Base-by-base conservation (phyloP, 495 filamentous ascomycete species). In the Xylaria palmicola region DNA sequence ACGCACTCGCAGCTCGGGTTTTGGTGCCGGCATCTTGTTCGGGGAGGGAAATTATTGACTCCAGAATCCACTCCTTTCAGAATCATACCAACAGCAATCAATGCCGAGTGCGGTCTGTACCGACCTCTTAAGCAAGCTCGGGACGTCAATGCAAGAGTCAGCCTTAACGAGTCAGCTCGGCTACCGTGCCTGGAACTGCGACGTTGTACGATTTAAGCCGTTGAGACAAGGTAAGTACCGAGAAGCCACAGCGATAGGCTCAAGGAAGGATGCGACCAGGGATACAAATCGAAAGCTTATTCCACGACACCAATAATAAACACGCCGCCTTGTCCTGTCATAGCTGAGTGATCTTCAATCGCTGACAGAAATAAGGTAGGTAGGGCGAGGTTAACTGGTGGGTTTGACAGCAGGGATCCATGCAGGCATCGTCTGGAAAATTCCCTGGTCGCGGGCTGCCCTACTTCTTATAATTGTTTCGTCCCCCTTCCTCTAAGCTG, bases 1-100 rank as follows among this genome's bases (percentile, higher is more conserved):
- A 37, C 69, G 62, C 32, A 61, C 59, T 54, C 59, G 59, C 41
- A 61, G 50, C 17, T 55, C 59, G 30, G 59, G 59, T 15, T 61
- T 61, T 19, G 59, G 59, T n/a, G 59, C 59, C 37, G 59, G 59
- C 59, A 61, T 61, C 39, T 39, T 55, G 59, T 34, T n/a, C 17
- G 36, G 47, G 27, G 40, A 34, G 44, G 15, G 27, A 44, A 15
- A 34, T 6, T n/a, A 12, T 15, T 19, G 24, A 30, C 1, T 30
- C 37, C 6, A 4, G 45, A 51, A 55, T 55, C 59, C 56, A 59
- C 56, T 50, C 47, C 50, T 54, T 54, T 54, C 34, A 53, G 19
- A 54, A 27, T 30, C 37, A 44, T 51, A 37, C 34, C 47, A 43
- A 51, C 47, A 26, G 36, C 36, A 59, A 20, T 30, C 34, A 47